phyloP scores from a whole-genome alignment of 2,329 filamentous ascomycete species.

The Esteya vermicola region DNA sequence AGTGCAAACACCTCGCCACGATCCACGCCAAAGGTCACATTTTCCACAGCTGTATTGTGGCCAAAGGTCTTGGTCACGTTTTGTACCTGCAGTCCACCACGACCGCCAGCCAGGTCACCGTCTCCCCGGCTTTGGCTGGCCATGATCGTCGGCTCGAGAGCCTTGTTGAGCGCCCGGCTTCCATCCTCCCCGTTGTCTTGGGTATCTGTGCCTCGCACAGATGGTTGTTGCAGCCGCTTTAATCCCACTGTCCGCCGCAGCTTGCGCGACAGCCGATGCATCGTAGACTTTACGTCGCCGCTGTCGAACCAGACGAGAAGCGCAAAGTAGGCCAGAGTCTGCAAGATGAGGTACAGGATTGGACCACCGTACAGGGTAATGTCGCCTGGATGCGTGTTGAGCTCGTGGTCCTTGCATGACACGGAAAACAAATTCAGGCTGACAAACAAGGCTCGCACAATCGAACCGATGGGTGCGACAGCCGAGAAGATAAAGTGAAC shows the following conservation, averaged over 20 bases:
- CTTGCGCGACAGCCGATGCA: slow-evolving; percentile 14
- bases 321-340: slow-evolving; percentile 55
- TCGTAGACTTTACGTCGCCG: slow-evolving; percentile 44
- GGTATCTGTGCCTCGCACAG: slow-evolving; percentile 8
- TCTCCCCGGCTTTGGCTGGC: no score
- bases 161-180: no score
- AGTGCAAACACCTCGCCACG: slow-evolving; percentile 77
- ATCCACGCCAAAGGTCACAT: slow-evolving; percentile 70
- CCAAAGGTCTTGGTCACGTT: slow-evolving; percentile 72
- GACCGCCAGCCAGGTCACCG: neutral
- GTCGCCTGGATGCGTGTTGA: slow-evolving; percentile 54
- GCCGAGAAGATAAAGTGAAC: slow-evolving; percentile 63
- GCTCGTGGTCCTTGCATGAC: slow-evolving; percentile 50
- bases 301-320: slow-evolving; percentile 70
- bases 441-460: slow-evolving; percentile 61
- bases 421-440: slow-evolving; percentile 73
- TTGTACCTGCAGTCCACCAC: slow-evolving; percentile 54
- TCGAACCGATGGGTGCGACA: slow-evolving; percentile 63
- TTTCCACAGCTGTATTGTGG: slow-evolving; percentile 66
- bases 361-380: slow-evolving; percentile 69
- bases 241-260: neutral
- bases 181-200: neutral
- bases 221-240: slow-evolving; percentile 16
- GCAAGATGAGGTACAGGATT: slow-evolving; percentile 67
- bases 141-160: no score